A percentile compares a stretch with the other conserved stretches of the same genome.
Evolutionary conservation across 257 asterid genomes (phyloP).

Genomic region (Schizonepeta tenuifolia): DNA sequence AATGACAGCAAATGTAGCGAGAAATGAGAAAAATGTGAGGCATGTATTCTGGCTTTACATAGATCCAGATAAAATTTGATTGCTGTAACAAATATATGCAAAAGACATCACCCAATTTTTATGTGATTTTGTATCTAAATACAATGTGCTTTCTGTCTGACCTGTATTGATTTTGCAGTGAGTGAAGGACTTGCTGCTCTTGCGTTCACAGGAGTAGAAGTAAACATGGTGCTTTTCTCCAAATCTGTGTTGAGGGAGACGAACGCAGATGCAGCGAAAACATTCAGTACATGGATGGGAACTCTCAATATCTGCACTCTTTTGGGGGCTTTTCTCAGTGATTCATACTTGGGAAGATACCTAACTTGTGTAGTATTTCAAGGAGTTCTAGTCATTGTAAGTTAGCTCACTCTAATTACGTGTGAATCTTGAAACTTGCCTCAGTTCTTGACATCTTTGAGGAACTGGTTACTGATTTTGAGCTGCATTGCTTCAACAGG

Average conservation of each 20-base stretch:
- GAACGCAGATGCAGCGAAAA: constrained; percentile 74
- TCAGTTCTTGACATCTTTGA: background rate
- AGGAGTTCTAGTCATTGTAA: constrained; percentile 65
- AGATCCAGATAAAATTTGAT: background rate
- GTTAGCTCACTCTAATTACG: constrained; percentile 28
- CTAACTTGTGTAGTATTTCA: constrained; percentile 75
- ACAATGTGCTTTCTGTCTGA: constrained; percentile 2
- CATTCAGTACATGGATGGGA: constrained; percentile 83
- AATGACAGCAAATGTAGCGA: constrained; percentile 14
- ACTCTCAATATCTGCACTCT: constrained; percentile 76
- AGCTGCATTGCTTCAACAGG: constrained; percentile 43
- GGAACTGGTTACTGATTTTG: background rate
- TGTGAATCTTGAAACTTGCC: background rate
- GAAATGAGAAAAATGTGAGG: background rate
- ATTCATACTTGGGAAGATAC: constrained; percentile 80
- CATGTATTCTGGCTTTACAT: background rate
- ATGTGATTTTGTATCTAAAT: background rate
- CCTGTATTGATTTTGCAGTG: constrained; percentile 42
- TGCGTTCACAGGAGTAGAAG: constrained; percentile 85
- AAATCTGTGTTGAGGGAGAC: constrained; percentile 73
- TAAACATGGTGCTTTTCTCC: constrained; percentile 78
- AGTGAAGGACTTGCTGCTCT: constrained; percentile 83
- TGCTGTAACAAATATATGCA: background rate
- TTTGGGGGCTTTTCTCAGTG: constrained; percentile 83
- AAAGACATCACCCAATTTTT: background rate